A percentile compares a stretch with the other conserved stretches of the same genome.
Conservation (phyloP, 345 rosid species). For the Camelina hispida region DNA sequence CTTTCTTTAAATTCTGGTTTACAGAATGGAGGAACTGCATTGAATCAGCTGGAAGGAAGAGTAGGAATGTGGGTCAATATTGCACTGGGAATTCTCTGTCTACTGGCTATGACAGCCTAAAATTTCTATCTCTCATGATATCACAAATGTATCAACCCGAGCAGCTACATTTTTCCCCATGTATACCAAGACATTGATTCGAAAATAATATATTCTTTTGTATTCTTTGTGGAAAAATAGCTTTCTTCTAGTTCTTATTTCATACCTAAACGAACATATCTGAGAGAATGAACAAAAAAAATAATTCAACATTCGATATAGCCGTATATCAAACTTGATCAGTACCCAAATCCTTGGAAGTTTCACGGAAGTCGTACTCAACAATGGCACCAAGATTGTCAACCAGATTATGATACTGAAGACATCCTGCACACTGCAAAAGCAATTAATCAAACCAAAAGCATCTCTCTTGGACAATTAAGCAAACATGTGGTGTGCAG, state of each 20-base stretch:
- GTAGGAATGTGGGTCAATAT: constrained; percentile 54
- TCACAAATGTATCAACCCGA: constrained; percentile 33
- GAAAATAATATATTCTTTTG: constrained; percentile 33
- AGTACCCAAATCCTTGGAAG: constrained; percentile 44
- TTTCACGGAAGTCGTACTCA: constrained; percentile 75
- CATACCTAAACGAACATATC: constrained; percentile 13
- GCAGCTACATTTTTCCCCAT: constrained; percentile 25
- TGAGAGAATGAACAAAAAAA: constrained; percentile 20
- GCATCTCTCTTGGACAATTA: constrained; percentile 22
- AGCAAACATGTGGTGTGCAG: constrained; percentile 6
- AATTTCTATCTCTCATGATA: constrained; percentile 43
- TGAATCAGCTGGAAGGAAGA: constrained; percentile 53
- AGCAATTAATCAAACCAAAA: constrained; percentile 24
- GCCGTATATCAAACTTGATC: constrained; percentile 53
- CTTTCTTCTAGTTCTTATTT: constrained; percentile 2
- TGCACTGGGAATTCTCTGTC: constrained; percentile 53
- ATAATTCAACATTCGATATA: constrained; percentile 14
- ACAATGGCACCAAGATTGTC: constrained; percentile 89
- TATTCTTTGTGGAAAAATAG: constrained; percentile 25
- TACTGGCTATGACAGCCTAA: constrained; percentile 57
- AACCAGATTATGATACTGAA: constrained; percentile 78
- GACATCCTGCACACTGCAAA: constrained; percentile 91
- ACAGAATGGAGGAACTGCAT: constrained; percentile 68
- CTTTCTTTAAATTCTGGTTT: constrained; percentile 28
- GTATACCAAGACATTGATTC: constrained; percentile 23